Base-by-base conservation (phyloP, 108 stramenopile genomes). In the Nitzschia putrida region DNA sequence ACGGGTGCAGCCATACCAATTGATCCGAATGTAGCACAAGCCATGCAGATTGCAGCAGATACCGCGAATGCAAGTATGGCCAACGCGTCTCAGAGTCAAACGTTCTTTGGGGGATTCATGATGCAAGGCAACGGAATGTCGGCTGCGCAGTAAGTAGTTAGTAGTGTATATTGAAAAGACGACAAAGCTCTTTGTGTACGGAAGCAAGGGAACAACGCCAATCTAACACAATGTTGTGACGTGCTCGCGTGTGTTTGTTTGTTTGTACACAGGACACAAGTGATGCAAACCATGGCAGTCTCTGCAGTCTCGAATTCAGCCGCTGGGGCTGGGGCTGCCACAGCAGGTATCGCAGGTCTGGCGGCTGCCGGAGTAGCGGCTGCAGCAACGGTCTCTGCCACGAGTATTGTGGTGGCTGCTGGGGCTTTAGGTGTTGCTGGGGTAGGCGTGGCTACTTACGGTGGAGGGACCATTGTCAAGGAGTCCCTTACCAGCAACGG, bases 21-120 rank as follows among this genome's bases (percentile, higher is more conserved):
- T 3, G 47, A 49, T 49, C 47, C 47, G 47, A 16, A 49, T 3
- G 47, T 49, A 18, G 47, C 47, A 1, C n/a, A 49, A 18, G 47
- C 47, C 6, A 49, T 49, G 47, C 47, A 49, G 18, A 18, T 18
- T 6, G 18, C n/a, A 3, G 47, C 47, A 4, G 47, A 49, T 49
- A 49, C n/a, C 1, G 59, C 58, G 20, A 39, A 43, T 23, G 41
- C 68, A 0, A 24, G 20, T 11, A 57, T 56, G 38, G 20, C 57
- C 69, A n/a, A 59, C 23, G 26, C 38, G 49, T 24, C 22, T 50
- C n/a, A 60, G 49, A 56, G 55, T 56, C 26, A 24, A 8, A 56
- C 55, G 1, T 24, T 56, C 23, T 26, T 23, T 56, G 55, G 22
- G 16, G 26, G 25, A 20, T 24, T 56, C 18, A 18, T 16, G 18